Evolutionary conservation across 768 basidiomycete genomes (phyloP), one percentile per base, ranked within the genome.

Genomic region (Mrakia blollopis): DNA sequence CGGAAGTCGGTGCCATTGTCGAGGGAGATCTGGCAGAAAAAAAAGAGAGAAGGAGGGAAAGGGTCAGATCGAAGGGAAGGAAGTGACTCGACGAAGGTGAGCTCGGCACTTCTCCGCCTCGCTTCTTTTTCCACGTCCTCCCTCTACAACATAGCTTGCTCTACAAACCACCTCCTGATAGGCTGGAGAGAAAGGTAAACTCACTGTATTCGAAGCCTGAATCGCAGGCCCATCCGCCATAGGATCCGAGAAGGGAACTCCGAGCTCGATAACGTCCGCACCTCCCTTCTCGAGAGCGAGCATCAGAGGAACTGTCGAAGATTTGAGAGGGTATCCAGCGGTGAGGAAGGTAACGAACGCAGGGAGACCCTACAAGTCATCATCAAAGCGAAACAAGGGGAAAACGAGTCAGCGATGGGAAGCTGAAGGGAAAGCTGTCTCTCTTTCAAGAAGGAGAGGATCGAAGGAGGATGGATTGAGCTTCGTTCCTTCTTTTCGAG

Each of bases 151-250:
- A 1, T 18, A 5, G 25, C 30, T 39, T 18, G 32, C 50, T 50
- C 47, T 50, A 37, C 5, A 25, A 25, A 71, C 5, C 11, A 71
- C 44, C 44, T 11, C 7, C 11, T 44, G 11, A 14, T 44, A 9
- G 11, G 10, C 44, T 44, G 10, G 10, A 52, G 28, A 18, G 8
- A 44, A 28, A 9, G 6, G 37, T 37, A 65, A n/a, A 86, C 89
- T 79, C 78, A 94, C 96, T n/a, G 91, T 92, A 83, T 98, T 98
- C 18, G 92, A 88, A 78, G 91, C 91, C 82, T 99, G 96, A 78
- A 99, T 97, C 4, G 89, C 90, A 35, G 92, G 92, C 0, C 96
- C 96, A 84, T 99, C 96, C 2, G 94, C 95, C 80, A 94, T 92
- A 28, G 95, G 96, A 85, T 98, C 96, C 73, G 92, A 95, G 86